phyloP scores from a whole-genome alignment of 2,329 filamentous ascomycete genomes.

The Proliferodiscus dingleyae region DNA sequence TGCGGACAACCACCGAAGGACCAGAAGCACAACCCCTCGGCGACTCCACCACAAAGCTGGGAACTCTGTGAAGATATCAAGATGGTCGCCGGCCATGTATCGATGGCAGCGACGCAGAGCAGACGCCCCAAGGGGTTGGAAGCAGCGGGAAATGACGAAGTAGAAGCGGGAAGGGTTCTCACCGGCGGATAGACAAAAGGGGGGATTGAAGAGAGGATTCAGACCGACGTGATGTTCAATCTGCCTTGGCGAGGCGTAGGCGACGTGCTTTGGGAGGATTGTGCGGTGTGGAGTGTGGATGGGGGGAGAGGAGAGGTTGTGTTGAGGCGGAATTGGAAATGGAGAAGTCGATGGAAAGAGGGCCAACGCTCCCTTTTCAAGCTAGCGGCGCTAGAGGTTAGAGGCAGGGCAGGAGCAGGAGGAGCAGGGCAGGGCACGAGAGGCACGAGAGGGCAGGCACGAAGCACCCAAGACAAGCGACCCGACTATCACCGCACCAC shows the following conservation, averaged over 20 bases:
- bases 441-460: too few species aligned
- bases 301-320: constrained; percentile 14
- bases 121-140: constrained; percentile 9
- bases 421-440: too few species aligned
- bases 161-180: constrained; percentile 21
- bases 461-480: too few species aligned
- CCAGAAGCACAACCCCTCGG: constrained; percentile 1
- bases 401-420: too few species aligned
- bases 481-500: too few species aligned
- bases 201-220: constrained; percentile 8
- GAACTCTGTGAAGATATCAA: neutral
- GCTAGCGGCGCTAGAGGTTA: constrained; percentile 19
- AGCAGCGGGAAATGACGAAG: constrained; percentile 26
- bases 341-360: constrained; percentile 24
- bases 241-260: constrained; percentile 8
- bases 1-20: neutral
- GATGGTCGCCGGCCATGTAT: neutral
- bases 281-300: constrained; percentile 12
- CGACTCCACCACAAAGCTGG: neutral
- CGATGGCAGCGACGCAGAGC: constrained; percentile 5
- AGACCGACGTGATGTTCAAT: constrained; percentile 7
- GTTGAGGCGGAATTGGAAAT: constrained; percentile 20
- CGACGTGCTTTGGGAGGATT: constrained; percentile 14
- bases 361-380: constrained; percentile 7
- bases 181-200: constrained; percentile 21